phyloP scores from a whole-genome alignment of 345 rosid species.

The Balakata baccata region DNA sequence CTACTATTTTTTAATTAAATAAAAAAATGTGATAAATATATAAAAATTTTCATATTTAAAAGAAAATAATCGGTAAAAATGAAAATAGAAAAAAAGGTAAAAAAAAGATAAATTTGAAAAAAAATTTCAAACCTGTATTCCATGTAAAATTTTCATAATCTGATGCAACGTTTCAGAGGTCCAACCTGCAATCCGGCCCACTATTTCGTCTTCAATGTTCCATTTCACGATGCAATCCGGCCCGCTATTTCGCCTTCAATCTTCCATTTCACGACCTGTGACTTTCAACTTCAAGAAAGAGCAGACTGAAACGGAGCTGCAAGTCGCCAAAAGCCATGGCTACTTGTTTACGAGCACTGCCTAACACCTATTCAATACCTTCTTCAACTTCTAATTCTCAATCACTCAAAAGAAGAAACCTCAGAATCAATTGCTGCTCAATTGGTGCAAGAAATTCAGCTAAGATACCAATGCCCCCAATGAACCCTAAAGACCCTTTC shows the following conservation, averaged over 20 bases:
- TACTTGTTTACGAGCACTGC: constrained; percentile 41
- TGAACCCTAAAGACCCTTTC: constrained; percentile 78
- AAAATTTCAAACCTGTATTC: no score
- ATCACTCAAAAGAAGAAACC: constrained; percentile 28
- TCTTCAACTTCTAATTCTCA: constrained; percentile 26
- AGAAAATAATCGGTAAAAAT: no score
- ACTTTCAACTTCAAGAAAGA: background rate
- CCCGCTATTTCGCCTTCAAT: background rate
- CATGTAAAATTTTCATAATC: no score
- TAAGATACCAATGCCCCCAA: constrained; percentile 60
- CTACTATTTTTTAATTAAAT: no score
- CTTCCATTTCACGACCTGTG: background rate
- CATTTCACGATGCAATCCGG: background rate
- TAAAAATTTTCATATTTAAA: no score
- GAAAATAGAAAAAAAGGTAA: no score
- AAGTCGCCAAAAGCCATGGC: constrained; percentile 35
- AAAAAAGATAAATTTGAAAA: no score
- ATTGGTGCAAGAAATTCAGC: constrained; percentile 42
- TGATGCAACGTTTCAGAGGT: background rate
- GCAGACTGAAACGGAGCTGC: background rate
- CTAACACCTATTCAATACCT: constrained; percentile 39
- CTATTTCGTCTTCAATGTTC: background rate
- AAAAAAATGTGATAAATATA: no score
- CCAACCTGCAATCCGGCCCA: background rate
- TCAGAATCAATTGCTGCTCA: constrained; percentile 36